Conservation (phyloP, 129 eudicot species). For the Escallonia herrerae region DNA sequence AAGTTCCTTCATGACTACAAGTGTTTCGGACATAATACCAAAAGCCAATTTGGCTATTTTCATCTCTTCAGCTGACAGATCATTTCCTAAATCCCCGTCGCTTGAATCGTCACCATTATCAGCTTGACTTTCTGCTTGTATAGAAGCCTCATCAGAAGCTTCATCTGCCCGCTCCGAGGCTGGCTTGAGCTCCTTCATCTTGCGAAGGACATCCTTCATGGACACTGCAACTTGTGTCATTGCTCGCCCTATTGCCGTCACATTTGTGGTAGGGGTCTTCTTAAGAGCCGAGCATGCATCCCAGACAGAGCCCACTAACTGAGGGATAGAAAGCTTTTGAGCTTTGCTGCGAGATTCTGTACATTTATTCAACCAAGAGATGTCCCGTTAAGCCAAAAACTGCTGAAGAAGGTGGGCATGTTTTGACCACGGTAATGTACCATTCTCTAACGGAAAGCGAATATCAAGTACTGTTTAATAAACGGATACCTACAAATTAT, state of each 20-base stretch:
- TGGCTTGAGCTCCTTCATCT: constrained; percentile 89
- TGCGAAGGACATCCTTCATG: constrained; percentile 87
- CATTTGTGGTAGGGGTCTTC: constrained; percentile 71
- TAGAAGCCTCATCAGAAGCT: constrained; percentile 18
- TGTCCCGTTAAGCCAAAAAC: too few species aligned
- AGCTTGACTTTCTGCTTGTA: constrained; percentile 12
- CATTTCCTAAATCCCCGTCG: constrained; percentile 66
- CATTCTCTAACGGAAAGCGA: too few species aligned
- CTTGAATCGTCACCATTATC: constrained; percentile 34
- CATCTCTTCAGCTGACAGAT: constrained; percentile 83
- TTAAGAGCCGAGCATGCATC: constrained; percentile 83
- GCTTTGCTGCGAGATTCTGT: constrained; percentile 50
- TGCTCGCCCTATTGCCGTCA: constrained; percentile 86
- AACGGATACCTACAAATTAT: too few species aligned
- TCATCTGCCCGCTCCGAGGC: constrained; percentile 31
- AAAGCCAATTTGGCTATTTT: constrained; percentile 48
- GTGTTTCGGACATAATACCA: constrained; percentile 45
- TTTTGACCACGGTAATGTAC: too few species aligned
- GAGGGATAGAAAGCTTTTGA: constrained; percentile 56
- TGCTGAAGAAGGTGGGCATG: too few species aligned
- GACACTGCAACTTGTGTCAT: constrained; percentile 78
- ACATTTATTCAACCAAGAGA: background rate
- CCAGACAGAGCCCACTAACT: constrained; percentile 78
- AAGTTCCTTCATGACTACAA: constrained; percentile 53
- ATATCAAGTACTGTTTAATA: too few species aligned